Evolutionary conservation across 176 grass and related monocot species (phyloP).

Genomic region (Aegilops umbellulata): DNA sequence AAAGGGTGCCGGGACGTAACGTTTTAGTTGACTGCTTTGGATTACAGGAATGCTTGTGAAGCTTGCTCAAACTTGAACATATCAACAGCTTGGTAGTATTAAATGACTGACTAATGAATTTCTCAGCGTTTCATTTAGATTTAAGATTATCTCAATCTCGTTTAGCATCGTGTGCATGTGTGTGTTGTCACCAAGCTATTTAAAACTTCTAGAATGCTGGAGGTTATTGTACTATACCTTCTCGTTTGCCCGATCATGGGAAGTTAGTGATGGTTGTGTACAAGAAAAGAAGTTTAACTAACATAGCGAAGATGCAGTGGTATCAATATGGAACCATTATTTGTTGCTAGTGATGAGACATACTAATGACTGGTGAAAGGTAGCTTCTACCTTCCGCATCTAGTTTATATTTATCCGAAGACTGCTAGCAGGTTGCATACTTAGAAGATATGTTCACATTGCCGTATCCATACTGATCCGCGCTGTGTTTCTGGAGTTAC

Average conservation of each 20-base stretch:
- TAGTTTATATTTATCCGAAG: slow-evolving; percentile 51
- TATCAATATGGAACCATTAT: slow-evolving; percentile 24
- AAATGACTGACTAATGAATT: background rate
- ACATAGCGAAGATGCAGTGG: slow-evolving; percentile 25
- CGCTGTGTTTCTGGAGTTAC: slow-evolving; percentile 47
- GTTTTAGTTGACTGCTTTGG: slow-evolving; percentile 62
- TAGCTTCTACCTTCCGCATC: slow-evolving; percentile 46
- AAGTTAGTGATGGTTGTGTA: slow-evolving; percentile 64
- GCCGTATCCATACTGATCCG: slow-evolving; percentile 45
- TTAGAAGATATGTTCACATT: slow-evolving; percentile 70
- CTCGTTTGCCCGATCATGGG: slow-evolving; percentile 15
- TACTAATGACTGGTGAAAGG: slow-evolving; percentile 42
- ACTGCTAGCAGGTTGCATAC: slow-evolving; percentile 26
- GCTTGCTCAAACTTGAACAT: slow-evolving; percentile 40
- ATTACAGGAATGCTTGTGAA: slow-evolving; percentile 26
- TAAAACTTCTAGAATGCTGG: slow-evolving; percentile 9
- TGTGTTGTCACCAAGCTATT: background rate
- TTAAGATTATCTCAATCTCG: background rate
- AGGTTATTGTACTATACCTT: slow-evolving; percentile 20
- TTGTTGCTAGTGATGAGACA: slow-evolving; percentile 27
- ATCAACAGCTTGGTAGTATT: slow-evolving; percentile 17
- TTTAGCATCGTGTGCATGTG: slow-evolving; percentile 14
- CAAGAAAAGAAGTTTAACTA: slow-evolving; percentile 83
- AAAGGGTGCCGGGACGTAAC: slow-evolving; percentile 54
- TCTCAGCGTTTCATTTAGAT: slow-evolving; percentile 17